Conservation (phyloP, 176 grass and related monocot genomes). For the Zea mays region DNA sequence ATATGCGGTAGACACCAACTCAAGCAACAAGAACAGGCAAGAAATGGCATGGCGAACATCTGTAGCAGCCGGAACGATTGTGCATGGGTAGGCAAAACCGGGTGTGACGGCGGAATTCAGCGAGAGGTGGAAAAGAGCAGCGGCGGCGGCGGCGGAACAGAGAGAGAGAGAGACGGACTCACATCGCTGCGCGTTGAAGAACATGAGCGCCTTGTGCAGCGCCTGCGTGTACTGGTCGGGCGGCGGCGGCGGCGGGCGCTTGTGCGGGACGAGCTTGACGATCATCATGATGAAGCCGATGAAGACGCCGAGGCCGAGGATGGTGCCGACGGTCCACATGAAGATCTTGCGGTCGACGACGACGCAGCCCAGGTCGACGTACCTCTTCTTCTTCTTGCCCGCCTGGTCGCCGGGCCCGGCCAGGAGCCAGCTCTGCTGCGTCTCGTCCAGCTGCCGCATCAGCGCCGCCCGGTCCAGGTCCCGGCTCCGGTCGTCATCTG, state of each 20-base stretch:
- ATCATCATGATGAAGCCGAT: slow-evolving; percentile 86
- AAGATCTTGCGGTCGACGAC: slow-evolving; percentile 84
- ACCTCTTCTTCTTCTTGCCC: slow-evolving; percentile 76
- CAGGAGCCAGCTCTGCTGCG: slow-evolving; percentile 92
- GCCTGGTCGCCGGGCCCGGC: slow-evolving; percentile 67
- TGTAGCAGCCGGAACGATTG: too few species aligned
- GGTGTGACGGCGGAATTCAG: slow-evolving; percentile 42
- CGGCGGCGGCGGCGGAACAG: too few species aligned
- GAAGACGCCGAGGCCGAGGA: slow-evolving; percentile 71
- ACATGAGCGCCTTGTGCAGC: slow-evolving; percentile 94
- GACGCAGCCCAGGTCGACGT: slow-evolving; percentile 85
- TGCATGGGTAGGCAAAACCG: too few species aligned
- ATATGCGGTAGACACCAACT: slow-evolving; percentile 21
- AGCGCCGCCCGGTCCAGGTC: slow-evolving; percentile 80
- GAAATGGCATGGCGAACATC: background rate
- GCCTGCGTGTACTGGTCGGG: slow-evolving; percentile 75
- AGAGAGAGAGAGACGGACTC: too few species aligned
- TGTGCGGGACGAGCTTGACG: slow-evolving; percentile 82
- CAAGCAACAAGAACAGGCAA: background rate
- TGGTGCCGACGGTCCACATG: slow-evolving; percentile 77
- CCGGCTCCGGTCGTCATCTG: slow-evolving; percentile 79
- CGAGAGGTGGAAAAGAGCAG: background rate
- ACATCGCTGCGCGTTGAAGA: slow-evolving; percentile 97
- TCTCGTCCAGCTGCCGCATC: slow-evolving; percentile 84
- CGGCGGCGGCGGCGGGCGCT: slow-evolving; percentile 55